These are phyloP conservation scores for Eremothecium coryli DNA, from an alignment of 1,139 yeast genomes.

Conservation along the genomic window DNA sequence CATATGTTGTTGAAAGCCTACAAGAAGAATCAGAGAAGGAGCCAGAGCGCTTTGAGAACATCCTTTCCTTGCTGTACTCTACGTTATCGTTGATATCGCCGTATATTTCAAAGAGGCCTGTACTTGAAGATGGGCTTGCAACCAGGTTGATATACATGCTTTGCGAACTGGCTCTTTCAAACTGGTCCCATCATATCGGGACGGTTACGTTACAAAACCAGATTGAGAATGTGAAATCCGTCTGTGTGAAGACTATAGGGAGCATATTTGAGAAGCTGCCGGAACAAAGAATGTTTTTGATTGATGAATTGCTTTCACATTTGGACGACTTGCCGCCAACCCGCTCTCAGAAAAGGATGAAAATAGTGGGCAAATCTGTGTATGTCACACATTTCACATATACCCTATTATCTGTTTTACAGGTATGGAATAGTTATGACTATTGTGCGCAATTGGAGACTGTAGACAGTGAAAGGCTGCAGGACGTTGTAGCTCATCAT, in stretches of 20 bases:
- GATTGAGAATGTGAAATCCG: constrained; percentile 25
- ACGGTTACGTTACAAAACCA: constrained; percentile 13
- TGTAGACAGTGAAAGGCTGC: constrained; percentile 4
- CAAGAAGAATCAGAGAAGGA: constrained; percentile 20
- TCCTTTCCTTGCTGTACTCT: constrained; percentile 12
- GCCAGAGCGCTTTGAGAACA: constrained; percentile 5
- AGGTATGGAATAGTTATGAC: constrained; percentile 16
- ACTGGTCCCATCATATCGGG: constrained; percentile 13
- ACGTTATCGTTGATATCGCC: constrained; percentile 17
- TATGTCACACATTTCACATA: constrained; percentile 22
- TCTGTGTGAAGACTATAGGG: constrained; percentile 35
- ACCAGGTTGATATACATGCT: constrained; percentile 24
- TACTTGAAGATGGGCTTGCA: constrained; percentile 25
- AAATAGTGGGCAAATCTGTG: constrained; percentile 13
- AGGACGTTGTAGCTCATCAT: constrained; percentile 9
- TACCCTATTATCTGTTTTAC: constrained; percentile 21
- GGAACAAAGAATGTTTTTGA: constrained; percentile 49
- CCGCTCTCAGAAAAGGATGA: constrained; percentile 28
- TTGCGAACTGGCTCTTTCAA: constrained; percentile 25
- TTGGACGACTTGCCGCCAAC: constrained; percentile 41
- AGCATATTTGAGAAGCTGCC: constrained; percentile 39
- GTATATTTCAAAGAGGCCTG: constrained; percentile 19
- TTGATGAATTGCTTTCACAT: constrained; percentile 50
- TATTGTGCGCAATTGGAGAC: constrained; percentile 6
- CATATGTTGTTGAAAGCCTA: constrained; percentile 33